phyloP scores from a whole-genome alignment of 2,329 filamentous ascomycete genomes.

The Colletotrichum tropicale region DNA sequence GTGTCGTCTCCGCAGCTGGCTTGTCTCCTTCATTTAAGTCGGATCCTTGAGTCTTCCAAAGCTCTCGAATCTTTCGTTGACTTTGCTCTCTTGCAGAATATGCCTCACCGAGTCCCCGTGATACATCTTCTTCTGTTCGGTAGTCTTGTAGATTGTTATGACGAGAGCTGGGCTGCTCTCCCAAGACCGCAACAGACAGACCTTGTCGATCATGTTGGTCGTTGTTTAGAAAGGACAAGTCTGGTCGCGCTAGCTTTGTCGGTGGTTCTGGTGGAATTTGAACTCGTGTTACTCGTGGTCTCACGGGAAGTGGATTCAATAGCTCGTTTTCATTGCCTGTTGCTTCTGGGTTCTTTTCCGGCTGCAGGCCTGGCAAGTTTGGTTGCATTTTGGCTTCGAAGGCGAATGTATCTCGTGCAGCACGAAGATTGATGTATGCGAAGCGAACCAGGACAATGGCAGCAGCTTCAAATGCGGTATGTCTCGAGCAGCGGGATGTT shows the following conservation, averaged over 20 bases:
- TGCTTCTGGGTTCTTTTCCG: neutral
- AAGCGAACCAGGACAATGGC: neutral
- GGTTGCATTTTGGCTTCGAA: neutral
- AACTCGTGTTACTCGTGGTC: neutral
- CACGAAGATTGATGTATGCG: neutral
- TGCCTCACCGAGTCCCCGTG: neutral
- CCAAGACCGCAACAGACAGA: neutral
- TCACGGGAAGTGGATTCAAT: neutral
- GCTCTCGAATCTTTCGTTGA: neutral
- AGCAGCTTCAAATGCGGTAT: neutral
- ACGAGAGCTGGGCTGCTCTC: fast-evolving
- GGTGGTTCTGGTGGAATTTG: neutral
- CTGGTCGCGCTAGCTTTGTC: neutral
- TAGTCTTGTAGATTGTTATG: neutral
- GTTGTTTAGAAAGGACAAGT: neutral
- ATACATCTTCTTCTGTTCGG: neutral
- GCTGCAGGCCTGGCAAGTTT: neutral
- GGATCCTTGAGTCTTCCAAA: neutral
- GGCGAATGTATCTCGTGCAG: neutral
- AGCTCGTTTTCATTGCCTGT: neutral
- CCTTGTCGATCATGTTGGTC: fast-evolving
- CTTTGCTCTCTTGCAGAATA: neutral
- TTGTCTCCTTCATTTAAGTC: neutral
- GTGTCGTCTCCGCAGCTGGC: neutral
- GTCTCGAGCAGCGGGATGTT: no score